phyloP scores from a whole-genome alignment of 371 early-diverging fungal species.

The Syncephalastrum monosporum region DNA sequence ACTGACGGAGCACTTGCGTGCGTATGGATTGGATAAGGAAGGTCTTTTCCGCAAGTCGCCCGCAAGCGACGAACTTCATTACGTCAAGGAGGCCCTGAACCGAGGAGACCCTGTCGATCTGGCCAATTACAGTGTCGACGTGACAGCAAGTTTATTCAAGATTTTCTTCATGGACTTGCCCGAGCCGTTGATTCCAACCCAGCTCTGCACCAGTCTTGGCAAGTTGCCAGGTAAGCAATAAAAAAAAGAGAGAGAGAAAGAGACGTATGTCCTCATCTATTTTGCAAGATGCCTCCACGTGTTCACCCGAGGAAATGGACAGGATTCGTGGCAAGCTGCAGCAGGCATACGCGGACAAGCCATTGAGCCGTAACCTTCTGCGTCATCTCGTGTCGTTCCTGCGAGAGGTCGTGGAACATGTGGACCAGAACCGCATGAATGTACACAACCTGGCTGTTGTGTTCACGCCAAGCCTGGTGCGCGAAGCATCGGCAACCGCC shows the following conservation, averaged over 20 bases:
- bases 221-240: conserved; percentile 32
- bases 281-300: conserved; percentile 4
- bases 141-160: conserved; percentile 84
- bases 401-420: conserved; percentile 55
- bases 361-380: conserved; percentile 43
- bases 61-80: conserved; percentile 43
- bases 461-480: conserved; percentile 83
- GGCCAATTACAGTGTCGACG: conserved; percentile 70
- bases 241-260: background rate
- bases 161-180: conserved; percentile 86
- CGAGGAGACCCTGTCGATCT: conserved; percentile 58
- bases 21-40: conserved; percentile 67
- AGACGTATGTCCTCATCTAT: background rate
- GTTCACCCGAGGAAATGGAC: conserved; percentile 21
- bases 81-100: conserved; percentile 72
- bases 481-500: conserved; percentile 35
- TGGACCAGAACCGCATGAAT: conserved; percentile 76
- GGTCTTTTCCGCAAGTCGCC: conserved; percentile 92
- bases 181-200: conserved; percentile 61
- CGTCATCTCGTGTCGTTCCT: conserved; percentile 67
- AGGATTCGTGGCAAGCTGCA: conserved; percentile 20
- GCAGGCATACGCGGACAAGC: conserved; percentile 18
- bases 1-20: conserved; percentile 29
- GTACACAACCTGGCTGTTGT: conserved; percentile 83
- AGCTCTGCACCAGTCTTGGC: conserved; percentile 37